Base-by-base conservation (phyloP, 1,284 basidiomycete species). In the Sanghuangporus sanghuang region DNA sequence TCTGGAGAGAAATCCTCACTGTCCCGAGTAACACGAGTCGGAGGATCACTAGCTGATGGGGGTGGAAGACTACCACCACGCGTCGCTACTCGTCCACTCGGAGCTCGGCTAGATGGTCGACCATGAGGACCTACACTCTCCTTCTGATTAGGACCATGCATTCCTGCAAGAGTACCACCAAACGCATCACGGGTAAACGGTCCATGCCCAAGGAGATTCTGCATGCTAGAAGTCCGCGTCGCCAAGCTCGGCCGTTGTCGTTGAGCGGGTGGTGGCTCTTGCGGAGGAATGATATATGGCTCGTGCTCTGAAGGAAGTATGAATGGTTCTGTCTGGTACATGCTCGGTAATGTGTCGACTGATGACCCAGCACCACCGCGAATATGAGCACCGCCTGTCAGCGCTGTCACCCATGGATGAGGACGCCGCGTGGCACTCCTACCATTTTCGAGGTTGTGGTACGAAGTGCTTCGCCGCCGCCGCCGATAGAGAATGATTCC, bases 271-370 rank as follows among this genome's bases (percentile, higher is more conserved):
- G 21, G 32, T 27, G 6, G 42, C 32, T 58, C 38, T 21, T 7
- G 18, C 57, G 42, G 57, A 35, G 7, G 36, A 62, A 21, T 6
- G 14, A 59, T 40, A 9, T 18, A 35, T 11, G 35, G 50, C 7
- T 53, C 35, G 9, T 54, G 40, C 18, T 42, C 50, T 23, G 52
- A 27, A 14, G 64, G 64, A 16, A 62, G 52, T 36, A 67, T 44
- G 50, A 67, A 67, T 9, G 66, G 66, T 49, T 64, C 63, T 11
- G 64, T 64, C 53, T 64, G 59, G 40, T 64, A 67, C 59, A 65
- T 65, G 54, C 59, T 59, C 18, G 63, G 66, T 16, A 64, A 27
- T 35, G 63, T 57, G n/a, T 57, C 53, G 46, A 40, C 39, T 5
- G 60, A 58, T 5, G 57, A 56, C 27, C 46, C 48, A 3, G 40